Percentiles rank a stretch among this genome's conserved stretches.
Conservation (phyloP, 1,139 yeast species). For the Hanseniaspora gamundiae region DNA sequence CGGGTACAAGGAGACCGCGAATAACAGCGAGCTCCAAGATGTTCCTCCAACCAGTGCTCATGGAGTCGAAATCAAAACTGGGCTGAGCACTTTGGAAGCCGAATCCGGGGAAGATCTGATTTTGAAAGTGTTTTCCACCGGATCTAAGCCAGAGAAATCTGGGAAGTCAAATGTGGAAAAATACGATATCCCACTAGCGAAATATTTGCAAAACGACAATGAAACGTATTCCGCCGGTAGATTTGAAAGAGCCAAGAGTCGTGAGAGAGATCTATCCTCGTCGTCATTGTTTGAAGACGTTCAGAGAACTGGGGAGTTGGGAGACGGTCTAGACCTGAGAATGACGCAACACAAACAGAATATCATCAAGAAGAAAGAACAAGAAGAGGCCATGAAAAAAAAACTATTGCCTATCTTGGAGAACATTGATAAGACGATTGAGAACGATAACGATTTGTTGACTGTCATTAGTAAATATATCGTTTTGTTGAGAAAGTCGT, state of each 20-base stretch:
- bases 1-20: no score
- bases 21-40: no score
- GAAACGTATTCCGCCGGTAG: not conserved
- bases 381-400: conserved; percentile 11
- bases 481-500: conserved; percentile 6
- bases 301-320: not conserved
- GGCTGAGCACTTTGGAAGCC: no score
- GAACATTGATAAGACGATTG: conserved; percentile 8
- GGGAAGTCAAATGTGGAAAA: no score
- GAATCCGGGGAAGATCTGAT: no score
- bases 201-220: not conserved
- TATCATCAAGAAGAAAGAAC: not conserved
- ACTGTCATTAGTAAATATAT: conserved; percentile 11
- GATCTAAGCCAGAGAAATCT: no score
- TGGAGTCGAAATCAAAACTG: no score
- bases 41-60: no score
- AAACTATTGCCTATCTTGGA: conserved; percentile 15
- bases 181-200: no score
- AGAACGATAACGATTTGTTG: conserved; percentile 19
- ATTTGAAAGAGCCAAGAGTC: not conserved
- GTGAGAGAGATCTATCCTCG: not conserved
- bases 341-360: not conserved
- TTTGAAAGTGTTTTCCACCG: no score
- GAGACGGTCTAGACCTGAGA: not conserved
- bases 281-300: conserved; percentile 1